A percentile compares a stretch with the other conserved stretches of the same genome.
phyloP scores from a whole-genome alignment of 176 grass and related monocot species.

The Bonia amplexicaulis region DNA sequence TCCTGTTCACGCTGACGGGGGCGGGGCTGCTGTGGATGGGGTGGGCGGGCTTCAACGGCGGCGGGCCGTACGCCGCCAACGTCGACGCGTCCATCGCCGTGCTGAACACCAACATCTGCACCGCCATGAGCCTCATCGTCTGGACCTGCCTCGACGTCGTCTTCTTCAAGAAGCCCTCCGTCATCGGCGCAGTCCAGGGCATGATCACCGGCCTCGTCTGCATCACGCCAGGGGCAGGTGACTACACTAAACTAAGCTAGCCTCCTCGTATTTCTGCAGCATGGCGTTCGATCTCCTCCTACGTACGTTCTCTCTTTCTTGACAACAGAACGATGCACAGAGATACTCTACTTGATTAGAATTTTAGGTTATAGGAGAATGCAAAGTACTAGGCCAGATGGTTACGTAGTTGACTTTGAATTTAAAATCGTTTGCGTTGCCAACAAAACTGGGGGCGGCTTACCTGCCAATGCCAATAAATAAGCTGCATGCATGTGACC shows the following conservation, averaged over 20 bases:
- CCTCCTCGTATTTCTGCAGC: too few species aligned
- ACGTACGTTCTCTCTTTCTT: too few species aligned
- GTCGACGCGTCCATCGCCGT: constrained; percentile 65
- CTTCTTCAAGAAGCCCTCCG: constrained; percentile 75
- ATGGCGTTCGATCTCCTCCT: too few species aligned
- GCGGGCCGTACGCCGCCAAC: constrained; percentile 69
- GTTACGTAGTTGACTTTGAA: constrained; percentile 24
- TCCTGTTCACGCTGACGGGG: constrained; percentile 66
- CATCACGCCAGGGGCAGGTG: constrained; percentile 77
- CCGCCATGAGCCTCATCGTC: constrained; percentile 70
- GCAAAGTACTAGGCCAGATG: not conserved
- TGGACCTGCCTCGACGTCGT: constrained; percentile 87
- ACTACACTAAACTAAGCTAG: too few species aligned
- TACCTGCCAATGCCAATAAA: not conserved
- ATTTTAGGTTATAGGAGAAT: not conserved
- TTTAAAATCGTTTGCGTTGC: not conserved
- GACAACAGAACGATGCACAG: too few species aligned
- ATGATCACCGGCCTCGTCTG: constrained; percentile 95
- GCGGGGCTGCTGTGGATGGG: constrained; percentile 76
- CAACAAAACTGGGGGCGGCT: not conserved
- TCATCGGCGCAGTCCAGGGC: constrained; percentile 85
- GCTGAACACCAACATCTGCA: constrained; percentile 80
- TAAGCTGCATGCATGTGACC: too few species aligned
- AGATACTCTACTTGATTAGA: not conserved
- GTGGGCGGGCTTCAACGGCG: constrained; percentile 77